A percentile compares a stretch with the other conserved stretches of the same genome.
These are phyloP conservation scores for Asterionellopsis glacialis DNA, from an alignment of 108 stramenopile genomes.

Conservation along the genomic window DNA sequence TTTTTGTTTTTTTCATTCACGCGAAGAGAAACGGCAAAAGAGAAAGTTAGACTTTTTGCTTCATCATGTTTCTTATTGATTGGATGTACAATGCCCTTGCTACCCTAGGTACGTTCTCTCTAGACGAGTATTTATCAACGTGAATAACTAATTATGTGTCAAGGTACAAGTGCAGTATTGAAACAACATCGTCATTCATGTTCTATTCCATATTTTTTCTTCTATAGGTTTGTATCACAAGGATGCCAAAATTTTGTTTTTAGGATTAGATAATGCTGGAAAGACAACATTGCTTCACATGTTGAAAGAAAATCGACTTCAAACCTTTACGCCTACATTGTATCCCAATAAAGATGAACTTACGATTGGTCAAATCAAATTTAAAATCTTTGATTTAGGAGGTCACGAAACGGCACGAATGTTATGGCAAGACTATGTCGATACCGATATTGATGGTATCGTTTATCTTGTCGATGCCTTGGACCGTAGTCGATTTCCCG, in stretches of 20 bases:
- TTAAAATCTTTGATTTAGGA: slow-evolving; percentile 94
- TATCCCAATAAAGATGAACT: slow-evolving; percentile 93
- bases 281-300: slow-evolving; percentile 96
- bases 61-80: slow-evolving; percentile 72
- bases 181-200: neutral
- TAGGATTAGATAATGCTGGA: too few species aligned
- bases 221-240: slow-evolving; percentile 96
- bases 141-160: too few species aligned
- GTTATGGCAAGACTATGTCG: slow-evolving; percentile 95
- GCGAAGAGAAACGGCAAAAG: too few species aligned
- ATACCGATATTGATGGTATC: slow-evolving; percentile 96
- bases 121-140: too few species aligned
- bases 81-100: slow-evolving; percentile 89
- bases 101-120: slow-evolving; percentile 45
- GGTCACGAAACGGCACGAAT: slow-evolving; percentile 91
- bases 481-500: slow-evolving; percentile 93
- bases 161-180: too few species aligned
- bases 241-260: slow-evolving; percentile 99
- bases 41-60: too few species aligned
- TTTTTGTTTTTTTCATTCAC: too few species aligned
- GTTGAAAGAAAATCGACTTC: slow-evolving; percentile 94
- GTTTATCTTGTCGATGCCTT: slow-evolving; percentile 95
- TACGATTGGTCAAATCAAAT: slow-evolving; percentile 88
- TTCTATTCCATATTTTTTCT: too few species aligned
- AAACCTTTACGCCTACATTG: slow-evolving; percentile 91